phyloP scores from a whole-genome alignment of 148 eudicot genomes.

The Suaeda aralocaspica region DNA sequence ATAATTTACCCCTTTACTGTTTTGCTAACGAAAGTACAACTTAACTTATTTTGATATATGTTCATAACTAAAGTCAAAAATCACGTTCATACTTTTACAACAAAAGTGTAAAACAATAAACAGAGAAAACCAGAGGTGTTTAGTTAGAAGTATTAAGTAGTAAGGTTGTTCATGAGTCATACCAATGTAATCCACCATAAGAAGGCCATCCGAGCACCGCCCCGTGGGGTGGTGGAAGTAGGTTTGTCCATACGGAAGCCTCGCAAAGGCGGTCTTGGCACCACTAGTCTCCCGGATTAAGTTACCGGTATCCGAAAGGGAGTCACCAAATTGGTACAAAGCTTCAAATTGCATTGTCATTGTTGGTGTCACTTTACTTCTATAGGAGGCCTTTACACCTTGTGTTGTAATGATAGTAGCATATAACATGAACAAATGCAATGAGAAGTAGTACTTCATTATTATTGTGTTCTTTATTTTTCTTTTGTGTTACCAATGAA shows the following conservation, averaged over 20 bases:
- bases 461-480: neutral
- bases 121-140: too few species aligned
- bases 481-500: neutral
- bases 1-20: too few species aligned
- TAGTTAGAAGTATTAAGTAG: too few species aligned
- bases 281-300: slow-evolving; percentile 21
- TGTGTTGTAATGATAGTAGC: neutral
- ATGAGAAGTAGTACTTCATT: slow-evolving; percentile 20
- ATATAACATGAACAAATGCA: neutral
- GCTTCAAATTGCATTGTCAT: slow-evolving; percentile 27
- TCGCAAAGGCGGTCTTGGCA: slow-evolving; percentile 9
- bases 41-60: too few species aligned
- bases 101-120: too few species aligned
- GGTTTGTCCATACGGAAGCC: slow-evolving; percentile 33
- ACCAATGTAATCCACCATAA: slow-evolving; percentile 46
- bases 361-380: neutral
- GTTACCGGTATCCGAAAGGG: slow-evolving; percentile 43
- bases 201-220: slow-evolving; percentile 42
- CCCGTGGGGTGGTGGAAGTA: slow-evolving; percentile 41
- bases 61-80: too few species aligned
- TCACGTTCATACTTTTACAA: too few species aligned
- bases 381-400: neutral
- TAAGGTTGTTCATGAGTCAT: neutral
- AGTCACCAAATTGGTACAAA: slow-evolving; percentile 41
- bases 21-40: too few species aligned